Evolutionary conservation across 2,329 filamentous ascomycete genomes (phyloP).

Genomic region (Ceratocystis ficicola): DNA sequence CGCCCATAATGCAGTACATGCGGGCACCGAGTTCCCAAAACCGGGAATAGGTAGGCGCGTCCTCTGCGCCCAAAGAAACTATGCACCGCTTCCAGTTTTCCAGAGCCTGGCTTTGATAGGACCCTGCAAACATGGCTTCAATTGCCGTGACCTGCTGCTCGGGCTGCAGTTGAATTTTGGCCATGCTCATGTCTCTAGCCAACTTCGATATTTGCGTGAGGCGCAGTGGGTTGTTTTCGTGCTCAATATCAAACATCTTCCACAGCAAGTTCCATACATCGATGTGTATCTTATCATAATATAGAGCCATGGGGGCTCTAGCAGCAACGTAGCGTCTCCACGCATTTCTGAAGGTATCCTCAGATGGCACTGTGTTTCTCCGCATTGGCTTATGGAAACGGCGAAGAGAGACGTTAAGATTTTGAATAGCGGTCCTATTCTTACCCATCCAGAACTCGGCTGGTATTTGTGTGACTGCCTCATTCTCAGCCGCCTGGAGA

Average conservation of each 20-base stretch:
- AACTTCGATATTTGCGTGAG: slow-evolving; percentile 50
- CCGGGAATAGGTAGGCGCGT: slow-evolving; percentile 36
- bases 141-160: slow-evolving; percentile 54
- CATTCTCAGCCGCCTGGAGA: slow-evolving; percentile 19
- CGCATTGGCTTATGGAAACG: slow-evolving; percentile 21
- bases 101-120: slow-evolving; percentile 47
- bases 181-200: slow-evolving; percentile 52
- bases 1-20: slow-evolving; percentile 47
- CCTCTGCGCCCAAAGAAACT: slow-evolving; percentile 37
- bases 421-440: slow-evolving; percentile 2
- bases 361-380: slow-evolving; percentile 23
- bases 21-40: slow-evolving; percentile 56
- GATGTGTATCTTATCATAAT: slow-evolving; percentile 44
- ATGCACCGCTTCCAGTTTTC: slow-evolving; percentile 51
- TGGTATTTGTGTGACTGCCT: slow-evolving; percentile 17
- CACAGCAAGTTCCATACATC: slow-evolving; percentile 55
- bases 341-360: slow-evolving; percentile 31
- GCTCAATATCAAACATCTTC: slow-evolving; percentile 45
- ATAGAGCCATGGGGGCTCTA: slow-evolving; percentile 34
- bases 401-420: slow-evolving; percentile 20
- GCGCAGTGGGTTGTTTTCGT: slow-evolving; percentile 41
- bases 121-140: slow-evolving; percentile 53
- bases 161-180: slow-evolving; percentile 42
- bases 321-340: slow-evolving; percentile 42
- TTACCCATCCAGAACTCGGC: slow-evolving; percentile 7